Base-by-base conservation (phyloP, 2,329 filamentous ascomycete species). In the Sphaerulina musiva region DNA sequence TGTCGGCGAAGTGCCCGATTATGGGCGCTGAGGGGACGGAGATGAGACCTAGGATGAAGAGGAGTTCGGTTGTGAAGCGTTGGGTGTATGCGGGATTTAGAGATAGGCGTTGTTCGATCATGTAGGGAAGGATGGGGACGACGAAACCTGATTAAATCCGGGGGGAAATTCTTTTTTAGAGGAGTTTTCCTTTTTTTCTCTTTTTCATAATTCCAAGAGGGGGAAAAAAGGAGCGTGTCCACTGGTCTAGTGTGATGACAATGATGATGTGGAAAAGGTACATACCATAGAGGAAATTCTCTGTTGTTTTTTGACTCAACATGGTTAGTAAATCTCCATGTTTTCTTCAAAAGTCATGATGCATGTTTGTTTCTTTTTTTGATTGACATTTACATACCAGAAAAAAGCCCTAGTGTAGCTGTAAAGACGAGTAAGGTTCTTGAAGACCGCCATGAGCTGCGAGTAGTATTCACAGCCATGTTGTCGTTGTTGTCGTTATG, bases 41-140 rank as follows among this genome's bases (percentile, higher is more conserved):
- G 62, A 72, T 77, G 70, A 66, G 70, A 17, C 77, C 78, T 60
- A 72, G 74, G 29, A 59, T 44, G 39, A 54, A 56, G 26, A 61
- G 51, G 5, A 61, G 26, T 5, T 52, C 48, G 10, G 57, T 56
- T 1, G 57, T 56, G 14, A 54, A 49, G 20, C 53, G 48, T 39
- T 61, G 59, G 7, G 59, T 61, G 8, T 50, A 47, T 31, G 52
- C 40, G 9, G 55, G 41, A 40, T 52, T 42, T n/a, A 58, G 42
- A 2, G 44, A 31, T 3, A 61, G 51, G 3, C 59, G 53, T 2
- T 39, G 26, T 46, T 61, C 59, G 26, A 61, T 51, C 57, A 61
- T 61, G 46, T 58, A 57, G 10, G 54, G 54, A 9, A 61, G 41
- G 4, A 61, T 58, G 1, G 59, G 59, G 26, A 61, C 55, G 1